Base-by-base conservation (phyloP, 176 grass and related monocot genomes). In the Musa beccarii region DNA sequence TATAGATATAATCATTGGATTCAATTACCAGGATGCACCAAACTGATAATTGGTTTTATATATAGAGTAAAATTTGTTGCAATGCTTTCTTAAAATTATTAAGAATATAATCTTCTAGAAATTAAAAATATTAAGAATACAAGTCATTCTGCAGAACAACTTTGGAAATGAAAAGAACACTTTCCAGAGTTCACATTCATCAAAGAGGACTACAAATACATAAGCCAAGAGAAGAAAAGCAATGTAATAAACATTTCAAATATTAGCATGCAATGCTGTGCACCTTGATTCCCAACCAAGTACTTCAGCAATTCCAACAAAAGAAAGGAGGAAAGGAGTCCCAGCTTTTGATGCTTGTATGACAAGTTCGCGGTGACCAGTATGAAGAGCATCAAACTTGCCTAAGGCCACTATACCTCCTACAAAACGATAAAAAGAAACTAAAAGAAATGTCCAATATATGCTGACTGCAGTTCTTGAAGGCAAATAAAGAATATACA, bases 361-460 rank as follows among this genome's bases (percentile, higher is more conserved):
- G 70, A 88, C 95, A 59, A 99, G 75, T 82, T 99, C 86, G 28
- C 90, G 80, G 78, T 99, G 95, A 54, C 95, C 90, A 64, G 94
- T 99, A 49, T 99, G 95, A 80, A 99, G 90, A 49, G 95, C 95
- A 84, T 99, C 95, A 84, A 99, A 99, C 63, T 99, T 99, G n/a
- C 90, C 95, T 78, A 99, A 87, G 34, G 95, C 95, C 43, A 99
- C 95, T 79, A 99, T 92, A 73, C 90, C 95, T 85, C 81, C 95
- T 99, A 85, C 83, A 83, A 80, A 63, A 68, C 63, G 53, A 11
- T 76, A 1, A 28, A 10, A 79, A 82, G 19, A 72, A 75, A 69
- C 11, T 24, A 73, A 50, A 80, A 65, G 63, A 80, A 80, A 50
- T 79, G 28, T 54, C 34, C 34, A 43, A 43, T 6, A 43, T 43